phyloP scores from a whole-genome alignment of 1,139 yeast genomes.

The Diutina sp. region DNA sequence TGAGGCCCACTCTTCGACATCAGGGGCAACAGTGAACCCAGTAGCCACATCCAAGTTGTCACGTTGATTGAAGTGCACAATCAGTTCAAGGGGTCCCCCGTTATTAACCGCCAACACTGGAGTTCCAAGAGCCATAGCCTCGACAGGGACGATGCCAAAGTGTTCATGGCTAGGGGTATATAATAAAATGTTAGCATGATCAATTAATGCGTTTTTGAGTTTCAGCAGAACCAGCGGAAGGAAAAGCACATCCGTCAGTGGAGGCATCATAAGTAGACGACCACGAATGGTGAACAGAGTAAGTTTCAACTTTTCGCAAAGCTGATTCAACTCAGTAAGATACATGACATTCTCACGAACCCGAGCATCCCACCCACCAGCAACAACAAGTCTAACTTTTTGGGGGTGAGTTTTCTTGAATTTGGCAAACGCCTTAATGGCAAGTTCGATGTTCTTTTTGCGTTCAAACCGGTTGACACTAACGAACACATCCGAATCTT shows the following conservation, averaged over 20 bases:
- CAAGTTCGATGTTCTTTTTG: constrained; percentile 72
- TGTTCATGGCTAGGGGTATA: constrained; percentile 92
- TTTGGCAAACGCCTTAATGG: constrained; percentile 49
- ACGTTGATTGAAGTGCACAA: constrained; percentile 22
- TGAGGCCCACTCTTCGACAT: background rate
- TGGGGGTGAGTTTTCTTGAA: constrained; percentile 13
- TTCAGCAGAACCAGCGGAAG: constrained; percentile 66
- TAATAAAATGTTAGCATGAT: constrained; percentile 44
- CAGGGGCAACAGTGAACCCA: background rate
- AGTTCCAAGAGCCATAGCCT: constrained; percentile 75
- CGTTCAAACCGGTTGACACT: constrained; percentile 84
- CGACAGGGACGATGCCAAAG: constrained; percentile 95
- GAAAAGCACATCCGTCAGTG: constrained; percentile 46
- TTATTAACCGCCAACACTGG: constrained; percentile 79
- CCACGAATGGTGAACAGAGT: constrained; percentile 36
- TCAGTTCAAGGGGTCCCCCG: constrained; percentile 91
- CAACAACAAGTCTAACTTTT: constrained; percentile 26
- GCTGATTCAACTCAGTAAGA: constrained; percentile 41
- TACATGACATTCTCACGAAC: constrained; percentile 69
- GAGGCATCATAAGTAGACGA: constrained; percentile 23
- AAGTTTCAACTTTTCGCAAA: constrained; percentile 35
- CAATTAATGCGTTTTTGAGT: constrained; percentile 52
- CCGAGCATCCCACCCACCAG: constrained; percentile 88
- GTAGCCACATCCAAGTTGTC: constrained; percentile 1
- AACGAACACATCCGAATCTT: constrained; percentile 33